Conservation (phyloP, 495 filamentous ascomycete species). For the Pyrenula massariospora region DNA sequence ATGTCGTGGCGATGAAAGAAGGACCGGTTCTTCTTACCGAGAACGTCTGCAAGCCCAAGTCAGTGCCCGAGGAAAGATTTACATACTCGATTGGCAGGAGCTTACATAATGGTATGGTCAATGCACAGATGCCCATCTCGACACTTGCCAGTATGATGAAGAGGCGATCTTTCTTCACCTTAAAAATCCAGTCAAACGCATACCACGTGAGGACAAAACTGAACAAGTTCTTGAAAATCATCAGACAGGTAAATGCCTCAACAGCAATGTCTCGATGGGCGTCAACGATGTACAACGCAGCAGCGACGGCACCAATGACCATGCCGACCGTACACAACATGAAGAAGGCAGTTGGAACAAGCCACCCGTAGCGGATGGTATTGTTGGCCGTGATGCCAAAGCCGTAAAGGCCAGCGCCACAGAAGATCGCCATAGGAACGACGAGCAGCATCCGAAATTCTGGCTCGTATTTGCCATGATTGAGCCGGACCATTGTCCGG, state of each 20-base stretch:
- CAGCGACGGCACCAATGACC: constrained; percentile 80
- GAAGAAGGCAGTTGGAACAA: constrained; percentile 69
- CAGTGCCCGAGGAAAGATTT: not conserved
- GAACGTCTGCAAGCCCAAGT: constrained; percentile 44
- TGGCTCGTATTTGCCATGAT: constrained; percentile 77
- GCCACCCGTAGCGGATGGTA: constrained; percentile 50
- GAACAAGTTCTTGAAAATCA: constrained; percentile 92
- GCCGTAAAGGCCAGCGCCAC: constrained; percentile 69
- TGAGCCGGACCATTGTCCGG: constrained; percentile 55
- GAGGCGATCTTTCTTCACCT: constrained; percentile 19
- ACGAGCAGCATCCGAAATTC: constrained; percentile 81
- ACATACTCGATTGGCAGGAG: constrained; percentile 2
- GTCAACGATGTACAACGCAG: constrained; percentile 86
- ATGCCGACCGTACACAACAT: constrained; percentile 69
- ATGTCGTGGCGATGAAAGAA: constrained; percentile 64
- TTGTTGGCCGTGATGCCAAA: constrained; percentile 63
- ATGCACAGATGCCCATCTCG: constrained; percentile 60
- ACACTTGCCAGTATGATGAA: constrained; percentile 66
- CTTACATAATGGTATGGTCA: constrained; percentile 74
- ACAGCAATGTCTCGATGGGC: constrained; percentile 83
- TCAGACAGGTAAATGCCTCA: constrained; percentile 80
- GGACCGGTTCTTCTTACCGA: constrained; percentile 65
- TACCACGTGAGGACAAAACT: constrained; percentile 73
- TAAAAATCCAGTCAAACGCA: constrained; percentile 70
- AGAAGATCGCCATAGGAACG: constrained; percentile 65